phyloP scores from a whole-genome alignment of 306 rosid species.

The Geum urbanum region DNA sequence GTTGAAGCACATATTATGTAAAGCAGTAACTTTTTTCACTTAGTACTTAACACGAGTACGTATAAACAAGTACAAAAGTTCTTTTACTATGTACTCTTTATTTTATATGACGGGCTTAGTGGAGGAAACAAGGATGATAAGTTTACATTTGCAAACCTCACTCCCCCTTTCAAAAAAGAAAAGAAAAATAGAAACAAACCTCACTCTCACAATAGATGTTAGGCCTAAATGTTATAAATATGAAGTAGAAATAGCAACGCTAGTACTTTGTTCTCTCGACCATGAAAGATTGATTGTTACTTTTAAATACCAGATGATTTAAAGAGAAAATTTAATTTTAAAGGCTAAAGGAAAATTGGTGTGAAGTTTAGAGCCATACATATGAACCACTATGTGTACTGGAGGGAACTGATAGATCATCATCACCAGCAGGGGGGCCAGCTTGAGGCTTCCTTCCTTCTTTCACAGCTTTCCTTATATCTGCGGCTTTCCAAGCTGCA shows the following conservation, averaged over 20 bases:
- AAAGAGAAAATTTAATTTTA: neutral
- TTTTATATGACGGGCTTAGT: neutral
- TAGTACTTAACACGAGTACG: neutral
- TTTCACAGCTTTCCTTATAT: conserved; percentile 95
- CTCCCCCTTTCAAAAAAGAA: too few species aligned
- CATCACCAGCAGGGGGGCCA: conserved; percentile 90
- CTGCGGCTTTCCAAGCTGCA: conserved; percentile 99
- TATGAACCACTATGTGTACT: conserved; percentile 43
- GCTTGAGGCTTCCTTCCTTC: conserved; percentile 87
- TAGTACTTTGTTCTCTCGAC: neutral
- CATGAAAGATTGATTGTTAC: neutral
- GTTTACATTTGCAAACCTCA: too few species aligned
- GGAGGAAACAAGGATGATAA: too few species aligned
- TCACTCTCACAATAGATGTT: neutral
- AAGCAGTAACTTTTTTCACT: neutral
- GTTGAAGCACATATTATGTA: conserved; percentile 4
- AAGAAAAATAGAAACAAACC: too few species aligned
- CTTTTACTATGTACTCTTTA: neutral
- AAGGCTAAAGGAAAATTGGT: conserved; percentile 5
- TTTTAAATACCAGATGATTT: neutral
- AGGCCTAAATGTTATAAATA: neutral
- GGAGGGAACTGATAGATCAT: conserved; percentile 62
- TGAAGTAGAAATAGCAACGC: too few species aligned
- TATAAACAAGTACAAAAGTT: neutral
- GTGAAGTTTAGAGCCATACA: conserved; percentile 47